Evolutionary conservation across 257 asterid genomes (phyloP).

Genomic region (Paulownia fortunei): DNA sequence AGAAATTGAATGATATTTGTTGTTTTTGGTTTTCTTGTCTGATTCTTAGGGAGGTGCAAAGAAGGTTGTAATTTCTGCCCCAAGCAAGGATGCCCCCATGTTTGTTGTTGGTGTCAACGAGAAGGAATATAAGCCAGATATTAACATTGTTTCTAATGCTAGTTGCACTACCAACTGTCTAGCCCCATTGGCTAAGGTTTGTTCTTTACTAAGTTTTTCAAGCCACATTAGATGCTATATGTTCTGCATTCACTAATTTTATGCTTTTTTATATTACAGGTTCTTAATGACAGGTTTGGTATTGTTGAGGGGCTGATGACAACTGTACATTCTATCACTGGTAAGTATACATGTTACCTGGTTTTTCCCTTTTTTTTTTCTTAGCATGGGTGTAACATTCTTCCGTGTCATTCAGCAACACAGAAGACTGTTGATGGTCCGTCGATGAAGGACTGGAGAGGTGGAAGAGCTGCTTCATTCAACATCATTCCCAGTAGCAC

Average conservation of each 20-base stretch:
- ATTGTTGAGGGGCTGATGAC: constrained; percentile 81
- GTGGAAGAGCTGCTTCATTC: constrained; percentile 54
- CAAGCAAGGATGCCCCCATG: constrained; percentile 86
- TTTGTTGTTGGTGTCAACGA: constrained; percentile 91
- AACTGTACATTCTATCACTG: constrained; percentile 62
- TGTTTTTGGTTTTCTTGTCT: background rate
- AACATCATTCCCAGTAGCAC: constrained; percentile 58
- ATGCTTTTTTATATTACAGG: constrained; percentile 44
- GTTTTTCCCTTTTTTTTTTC: background rate
- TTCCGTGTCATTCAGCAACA: constrained; percentile 36
- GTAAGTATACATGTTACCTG: constrained; percentile 28
- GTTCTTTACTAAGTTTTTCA: background rate
- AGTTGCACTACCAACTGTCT: constrained; percentile 92
- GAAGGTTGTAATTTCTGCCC: constrained; percentile 87
- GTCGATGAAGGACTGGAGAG: constrained; percentile 57
- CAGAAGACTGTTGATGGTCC: constrained; percentile 64
- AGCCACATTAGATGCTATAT: background rate
- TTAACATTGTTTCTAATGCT: constrained; percentile 84
- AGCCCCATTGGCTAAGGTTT: constrained; percentile 86
- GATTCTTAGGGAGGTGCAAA: constrained; percentile 78
- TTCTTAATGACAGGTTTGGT: constrained; percentile 80
- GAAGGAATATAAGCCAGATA: constrained; percentile 76
- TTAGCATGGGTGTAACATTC: background rate
- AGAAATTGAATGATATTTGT: background rate
- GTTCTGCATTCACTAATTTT: background rate